phyloP scores from a whole-genome alignment of 176 grass and related monocot species.

The Bothriochloa decipiens region DNA sequence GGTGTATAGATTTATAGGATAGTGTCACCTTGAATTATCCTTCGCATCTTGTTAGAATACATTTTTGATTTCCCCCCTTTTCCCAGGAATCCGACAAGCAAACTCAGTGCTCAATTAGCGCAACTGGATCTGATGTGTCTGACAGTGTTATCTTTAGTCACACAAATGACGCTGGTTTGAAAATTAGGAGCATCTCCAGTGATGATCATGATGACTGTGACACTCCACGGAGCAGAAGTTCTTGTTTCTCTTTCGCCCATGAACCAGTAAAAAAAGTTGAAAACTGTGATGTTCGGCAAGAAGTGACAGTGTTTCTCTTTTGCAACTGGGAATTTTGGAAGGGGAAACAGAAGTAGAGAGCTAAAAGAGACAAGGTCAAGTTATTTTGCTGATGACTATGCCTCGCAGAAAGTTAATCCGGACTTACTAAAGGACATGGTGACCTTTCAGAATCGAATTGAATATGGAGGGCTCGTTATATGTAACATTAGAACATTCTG shows the following conservation, averaged over 20 bases:
- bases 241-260: constrained; percentile 51
- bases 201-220: constrained; percentile 40
- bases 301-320: no score
- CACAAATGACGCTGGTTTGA: constrained; percentile 11
- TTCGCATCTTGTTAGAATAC: background rate
- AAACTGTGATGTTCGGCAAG: constrained; percentile 37
- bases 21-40: background rate
- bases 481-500: constrained; percentile 63
- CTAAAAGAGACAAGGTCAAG: constrained; percentile 23
- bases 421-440: constrained; percentile 37
- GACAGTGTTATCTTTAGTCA: constrained; percentile 20
- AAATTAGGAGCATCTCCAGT: constrained; percentile 30
- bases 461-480: constrained; percentile 58
- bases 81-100: constrained; percentile 57
- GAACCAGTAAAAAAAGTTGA: constrained; percentile 28
- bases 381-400: constrained; percentile 60
- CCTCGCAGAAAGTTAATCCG: constrained; percentile 22
- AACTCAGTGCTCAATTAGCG: constrained; percentile 60
- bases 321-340: background rate
- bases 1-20: background rate
- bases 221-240: constrained; percentile 45
- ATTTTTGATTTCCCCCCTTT: background rate
- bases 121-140: constrained; percentile 53
- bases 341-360: background rate
- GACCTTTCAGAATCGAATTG: constrained; percentile 46